Conservation (phyloP, 202 grass and related monocot genomes). For the Panicum virgatum region DNA sequence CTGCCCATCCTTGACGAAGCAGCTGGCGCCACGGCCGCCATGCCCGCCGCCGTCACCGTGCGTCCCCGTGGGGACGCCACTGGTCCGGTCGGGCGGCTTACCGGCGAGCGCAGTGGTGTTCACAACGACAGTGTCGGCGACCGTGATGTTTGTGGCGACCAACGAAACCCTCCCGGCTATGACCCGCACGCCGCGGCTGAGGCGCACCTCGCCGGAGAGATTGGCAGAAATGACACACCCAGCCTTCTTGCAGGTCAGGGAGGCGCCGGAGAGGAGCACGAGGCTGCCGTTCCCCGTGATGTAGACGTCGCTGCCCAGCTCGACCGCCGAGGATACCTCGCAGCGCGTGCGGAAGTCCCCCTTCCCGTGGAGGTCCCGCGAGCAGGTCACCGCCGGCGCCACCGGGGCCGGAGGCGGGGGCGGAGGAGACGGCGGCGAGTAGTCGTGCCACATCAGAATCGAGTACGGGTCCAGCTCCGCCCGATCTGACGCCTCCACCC, state of each 20-base stretch:
- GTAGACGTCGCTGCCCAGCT: slow-evolving; percentile 61
- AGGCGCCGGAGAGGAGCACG: slow-evolving; percentile 58
- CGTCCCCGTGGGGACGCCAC: slow-evolving; percentile 78
- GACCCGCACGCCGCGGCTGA: slow-evolving; percentile 60
- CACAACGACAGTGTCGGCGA: slow-evolving; percentile 69
- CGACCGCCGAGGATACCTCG: slow-evolving; percentile 69
- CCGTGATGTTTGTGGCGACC: slow-evolving; percentile 61
- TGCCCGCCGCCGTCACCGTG: slow-evolving; percentile 92
- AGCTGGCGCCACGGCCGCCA: slow-evolving; percentile 88
- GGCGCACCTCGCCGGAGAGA: slow-evolving; percentile 66
- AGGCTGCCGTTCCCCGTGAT: slow-evolving; percentile 83
- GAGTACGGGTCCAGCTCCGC: slow-evolving; percentile 54
- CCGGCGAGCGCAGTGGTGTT: slow-evolving; percentile 78
- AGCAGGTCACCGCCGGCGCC: slow-evolving; percentile 72
- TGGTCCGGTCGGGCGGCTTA: slow-evolving; percentile 74
- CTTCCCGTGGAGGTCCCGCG: slow-evolving; percentile 67
- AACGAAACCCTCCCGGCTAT: slow-evolving; percentile 67
- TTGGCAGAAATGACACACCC: slow-evolving; percentile 78
- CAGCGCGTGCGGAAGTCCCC: slow-evolving; percentile 79
- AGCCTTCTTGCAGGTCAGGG: slow-evolving; percentile 65
- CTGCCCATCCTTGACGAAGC: slow-evolving; percentile 83
- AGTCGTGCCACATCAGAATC: slow-evolving; percentile 98
- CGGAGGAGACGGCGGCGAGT: slow-evolving; percentile 88
- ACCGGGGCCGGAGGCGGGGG: slow-evolving; percentile 61
- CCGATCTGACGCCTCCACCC: slow-evolving; percentile 42